Evolutionary conservation across 495 filamentous ascomycete species (phyloP).

Genomic region (Platismatia glauca): DNA sequence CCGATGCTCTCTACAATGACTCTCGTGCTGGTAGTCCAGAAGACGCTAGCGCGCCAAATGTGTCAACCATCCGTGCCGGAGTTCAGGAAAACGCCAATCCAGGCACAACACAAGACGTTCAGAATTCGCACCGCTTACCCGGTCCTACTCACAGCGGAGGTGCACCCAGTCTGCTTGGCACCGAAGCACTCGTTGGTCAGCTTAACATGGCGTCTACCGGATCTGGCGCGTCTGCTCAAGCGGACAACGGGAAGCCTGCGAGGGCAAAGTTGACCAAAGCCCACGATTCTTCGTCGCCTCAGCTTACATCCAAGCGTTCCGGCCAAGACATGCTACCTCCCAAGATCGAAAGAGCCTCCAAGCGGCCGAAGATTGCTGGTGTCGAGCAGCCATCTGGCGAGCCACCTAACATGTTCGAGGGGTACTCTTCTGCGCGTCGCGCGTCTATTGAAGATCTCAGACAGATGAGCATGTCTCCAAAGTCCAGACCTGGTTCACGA

Average conservation of each 20-base stretch:
- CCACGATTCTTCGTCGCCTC: slow-evolving; percentile 13
- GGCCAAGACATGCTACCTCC: slow-evolving; percentile 4
- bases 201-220: slow-evolving; percentile 56
- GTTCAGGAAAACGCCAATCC: not conserved
- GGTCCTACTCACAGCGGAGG: slow-evolving; percentile 24
- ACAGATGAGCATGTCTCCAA: slow-evolving; percentile 6
- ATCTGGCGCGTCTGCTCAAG: slow-evolving; percentile 20
- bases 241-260: slow-evolving; percentile 11
- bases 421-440: not conserved
- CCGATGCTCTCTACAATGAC: slow-evolving; percentile 23
- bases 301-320: slow-evolving; percentile 11
- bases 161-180: slow-evolving; percentile 54
- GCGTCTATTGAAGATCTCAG: not conserved
- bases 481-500: not conserved
- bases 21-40: not conserved
- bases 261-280: slow-evolving; percentile 16
- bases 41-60: slow-evolving; percentile 4
- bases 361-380: slow-evolving; percentile 23
- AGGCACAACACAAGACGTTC: slow-evolving; percentile 10
- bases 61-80: not conserved
- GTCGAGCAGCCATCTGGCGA: not conserved
- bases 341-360: slow-evolving; percentile 28
- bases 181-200: slow-evolving; percentile 58
- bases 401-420: not conserved
- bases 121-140: slow-evolving; percentile 15